Conservation (phyloP, 2,329 filamentous ascomycete species). For the Paraphaeosphaeria sporulosa region DNA sequence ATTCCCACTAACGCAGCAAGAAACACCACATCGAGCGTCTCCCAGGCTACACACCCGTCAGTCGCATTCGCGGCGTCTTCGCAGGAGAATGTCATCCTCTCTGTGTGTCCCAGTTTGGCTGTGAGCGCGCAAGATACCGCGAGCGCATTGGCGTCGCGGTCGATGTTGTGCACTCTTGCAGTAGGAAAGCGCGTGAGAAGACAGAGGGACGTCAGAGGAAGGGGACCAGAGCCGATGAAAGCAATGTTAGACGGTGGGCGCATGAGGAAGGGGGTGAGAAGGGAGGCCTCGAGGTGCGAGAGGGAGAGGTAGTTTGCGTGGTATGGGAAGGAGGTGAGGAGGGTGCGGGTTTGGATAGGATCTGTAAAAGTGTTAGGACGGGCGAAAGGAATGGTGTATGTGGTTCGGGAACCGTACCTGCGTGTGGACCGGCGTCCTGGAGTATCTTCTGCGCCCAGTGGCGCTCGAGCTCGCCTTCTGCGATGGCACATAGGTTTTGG, state of each 20-base stretch:
- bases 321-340: constrained; percentile 57
- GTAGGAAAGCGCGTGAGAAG: constrained; percentile 47
- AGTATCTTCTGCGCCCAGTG: constrained; percentile 54
- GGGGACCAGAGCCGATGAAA: constrained; percentile 60
- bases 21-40: constrained; percentile 56
- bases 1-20: constrained; percentile 60
- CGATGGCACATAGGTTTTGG: constrained; percentile 52
- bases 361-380: too few species aligned
- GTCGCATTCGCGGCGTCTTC: constrained; percentile 33
- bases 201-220: constrained; percentile 59
- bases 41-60: constrained; percentile 30
- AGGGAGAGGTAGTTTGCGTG: constrained; percentile 59
- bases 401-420: too few species aligned
- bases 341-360: constrained; percentile 16
- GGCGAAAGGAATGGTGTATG: too few species aligned
- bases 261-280: constrained; percentile 47
- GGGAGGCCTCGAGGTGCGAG: constrained; percentile 55
- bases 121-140: constrained; percentile 41
- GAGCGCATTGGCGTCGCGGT: constrained; percentile 50
- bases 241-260: constrained; percentile 47
- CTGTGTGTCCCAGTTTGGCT: constrained; percentile 37
- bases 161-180: constrained; percentile 52
- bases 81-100: constrained; percentile 49
- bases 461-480: constrained; percentile 56
- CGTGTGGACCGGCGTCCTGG: background rate